Conservation (phyloP, 2,329 filamentous ascomycete species). For the Neopestalotiopsis sp. region DNA sequence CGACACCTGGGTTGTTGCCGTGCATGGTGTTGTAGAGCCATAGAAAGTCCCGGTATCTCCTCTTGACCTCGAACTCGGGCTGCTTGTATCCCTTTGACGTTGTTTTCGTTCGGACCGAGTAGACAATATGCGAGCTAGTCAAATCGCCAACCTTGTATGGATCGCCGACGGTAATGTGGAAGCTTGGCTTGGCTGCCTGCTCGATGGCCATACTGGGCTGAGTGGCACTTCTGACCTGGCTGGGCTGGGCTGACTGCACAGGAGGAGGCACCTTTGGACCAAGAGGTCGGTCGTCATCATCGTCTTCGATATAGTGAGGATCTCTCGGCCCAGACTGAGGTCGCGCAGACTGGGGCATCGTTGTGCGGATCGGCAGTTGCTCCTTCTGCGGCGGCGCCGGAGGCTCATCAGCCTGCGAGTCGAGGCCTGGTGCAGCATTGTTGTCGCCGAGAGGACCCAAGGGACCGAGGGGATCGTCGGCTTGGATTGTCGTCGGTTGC, state of each 20-base stretch:
- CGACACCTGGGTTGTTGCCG: slow-evolving; percentile 90
- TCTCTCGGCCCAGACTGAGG: slow-evolving; percentile 53
- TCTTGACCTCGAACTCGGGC: slow-evolving; percentile 89
- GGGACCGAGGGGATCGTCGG: slow-evolving; percentile 77
- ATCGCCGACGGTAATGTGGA: slow-evolving; percentile 90
- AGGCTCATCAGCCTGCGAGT: slow-evolving; percentile 52
- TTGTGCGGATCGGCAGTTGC: slow-evolving; percentile 64
- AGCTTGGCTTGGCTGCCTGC: slow-evolving; percentile 89
- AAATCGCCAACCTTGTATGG: slow-evolving; percentile 97
- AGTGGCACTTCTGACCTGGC: slow-evolving; percentile 54
- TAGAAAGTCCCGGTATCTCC: slow-evolving; percentile 93
- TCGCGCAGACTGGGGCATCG: slow-evolving; percentile 54
- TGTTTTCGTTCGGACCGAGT: slow-evolving; percentile 94
- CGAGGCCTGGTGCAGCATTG: slow-evolving; percentile 40
- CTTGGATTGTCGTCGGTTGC: slow-evolving; percentile 79
- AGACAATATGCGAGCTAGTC: slow-evolving; percentile 97
- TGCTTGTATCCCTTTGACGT: slow-evolving; percentile 95
- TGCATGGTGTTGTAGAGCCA: slow-evolving; percentile 97
- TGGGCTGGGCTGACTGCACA: slow-evolving; percentile 62
- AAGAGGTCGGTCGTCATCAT: slow-evolving; percentile 55
- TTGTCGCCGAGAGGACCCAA: slow-evolving; percentile 69
- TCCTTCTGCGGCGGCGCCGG: slow-evolving; percentile 75
- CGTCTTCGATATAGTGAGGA: slow-evolving; percentile 72
- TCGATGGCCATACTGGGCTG: slow-evolving; percentile 88
- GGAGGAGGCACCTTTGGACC: slow-evolving; percentile 71